These are phyloP conservation scores for Lactifluus piperatus DNA, from an alignment of 768 basidiomycete species.

Conservation along the genomic window DNA sequence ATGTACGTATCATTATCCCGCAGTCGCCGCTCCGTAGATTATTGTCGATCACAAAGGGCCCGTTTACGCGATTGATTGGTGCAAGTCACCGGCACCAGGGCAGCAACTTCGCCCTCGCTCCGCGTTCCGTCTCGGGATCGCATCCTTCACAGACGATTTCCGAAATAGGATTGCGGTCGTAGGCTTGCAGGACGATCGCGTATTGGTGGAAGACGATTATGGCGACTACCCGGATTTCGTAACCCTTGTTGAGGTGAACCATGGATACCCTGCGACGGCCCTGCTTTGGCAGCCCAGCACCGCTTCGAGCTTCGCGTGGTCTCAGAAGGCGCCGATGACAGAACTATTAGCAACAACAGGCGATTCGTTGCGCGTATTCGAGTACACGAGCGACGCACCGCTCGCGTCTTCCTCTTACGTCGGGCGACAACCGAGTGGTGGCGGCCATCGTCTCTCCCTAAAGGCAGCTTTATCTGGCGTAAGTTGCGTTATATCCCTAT, in stretches of 20 bases:
- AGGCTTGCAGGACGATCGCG: conserved; percentile 76
- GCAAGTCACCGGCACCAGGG: conserved; percentile 67
- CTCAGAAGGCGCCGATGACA: conserved; percentile 52
- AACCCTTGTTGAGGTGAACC: conserved; percentile 71
- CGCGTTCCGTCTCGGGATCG: conserved; percentile 77
- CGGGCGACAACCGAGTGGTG: conserved; percentile 47
- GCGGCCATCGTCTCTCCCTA: conserved; percentile 58
- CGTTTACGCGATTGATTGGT: conserved; percentile 82
- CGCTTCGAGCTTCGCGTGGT: conserved; percentile 54
- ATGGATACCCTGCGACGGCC: conserved; percentile 90
- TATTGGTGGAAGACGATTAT: conserved; percentile 80
- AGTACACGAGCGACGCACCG: conserved; percentile 65
- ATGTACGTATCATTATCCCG: conserved; percentile 41
- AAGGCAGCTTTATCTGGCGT: conserved; percentile 80
- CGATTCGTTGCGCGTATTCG: conserved; percentile 89
- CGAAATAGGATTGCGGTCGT: conserved; percentile 74
- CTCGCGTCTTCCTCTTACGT: conserved; percentile 55
- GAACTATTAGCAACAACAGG: conserved; percentile 92
- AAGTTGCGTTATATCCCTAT: conserved; percentile 27
- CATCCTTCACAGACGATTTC: conserved; percentile 79
- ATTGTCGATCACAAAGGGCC: conserved; percentile 48
- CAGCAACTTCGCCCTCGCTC: conserved; percentile 65
- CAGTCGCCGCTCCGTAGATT: background rate
- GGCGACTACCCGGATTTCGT: conserved; percentile 81
- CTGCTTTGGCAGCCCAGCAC: conserved; percentile 88